These are phyloP conservation scores for Sanghuangporus weigelae DNA, from an alignment of 1,284 basidiomycete genomes.

Conservation along the genomic window DNA sequence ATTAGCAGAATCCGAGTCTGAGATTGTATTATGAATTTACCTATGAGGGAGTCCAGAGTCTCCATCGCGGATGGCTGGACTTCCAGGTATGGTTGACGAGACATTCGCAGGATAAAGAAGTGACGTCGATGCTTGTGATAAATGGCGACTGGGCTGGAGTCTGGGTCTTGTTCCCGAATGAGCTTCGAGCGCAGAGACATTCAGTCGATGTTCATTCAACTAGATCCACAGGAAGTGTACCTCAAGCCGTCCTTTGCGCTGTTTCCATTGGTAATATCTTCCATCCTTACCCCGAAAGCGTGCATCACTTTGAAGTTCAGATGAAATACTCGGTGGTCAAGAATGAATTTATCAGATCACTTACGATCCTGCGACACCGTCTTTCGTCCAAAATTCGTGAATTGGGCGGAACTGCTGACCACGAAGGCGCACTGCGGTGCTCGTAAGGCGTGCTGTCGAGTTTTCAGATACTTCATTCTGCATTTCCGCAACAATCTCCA, in stretches of 20 bases:
- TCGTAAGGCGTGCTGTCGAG: slow-evolving; percentile 20
- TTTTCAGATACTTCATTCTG: slow-evolving; percentile 26
- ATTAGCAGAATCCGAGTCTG: not conserved
- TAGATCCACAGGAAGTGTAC: slow-evolving; percentile 18
- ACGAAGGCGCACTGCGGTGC: slow-evolving; percentile 24
- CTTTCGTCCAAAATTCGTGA: slow-evolving; percentile 27
- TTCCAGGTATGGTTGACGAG: slow-evolving; percentile 34
- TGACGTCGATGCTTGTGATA: slow-evolving; percentile 35
- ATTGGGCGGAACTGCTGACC: slow-evolving; percentile 26
- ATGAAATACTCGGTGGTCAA: not conserved
- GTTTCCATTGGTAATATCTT: slow-evolving; percentile 29
- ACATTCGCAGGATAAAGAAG: slow-evolving; percentile 32
- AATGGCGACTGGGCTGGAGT: slow-evolving; percentile 29
- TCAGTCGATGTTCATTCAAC: not conserved
- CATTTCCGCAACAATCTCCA: slow-evolving; percentile 32
- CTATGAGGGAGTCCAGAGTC: slow-evolving; percentile 34
- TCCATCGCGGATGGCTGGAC: slow-evolving; percentile 31
- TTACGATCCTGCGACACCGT: slow-evolving; percentile 17
- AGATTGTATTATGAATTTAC: slow-evolving; percentile 21
- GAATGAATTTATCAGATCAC: not conserved
- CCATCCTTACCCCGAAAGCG: slow-evolving; percentile 31
- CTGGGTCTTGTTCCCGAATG: slow-evolving; percentile 25
- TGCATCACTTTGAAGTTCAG: slow-evolving; percentile 21
- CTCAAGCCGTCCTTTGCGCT: slow-evolving; percentile 26
- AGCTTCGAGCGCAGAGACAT: slow-evolving; percentile 22